These are phyloP conservation scores for Carex parvula DNA, from an alignment of 176 grass and related monocot genomes.

Conservation along the genomic window DNA sequence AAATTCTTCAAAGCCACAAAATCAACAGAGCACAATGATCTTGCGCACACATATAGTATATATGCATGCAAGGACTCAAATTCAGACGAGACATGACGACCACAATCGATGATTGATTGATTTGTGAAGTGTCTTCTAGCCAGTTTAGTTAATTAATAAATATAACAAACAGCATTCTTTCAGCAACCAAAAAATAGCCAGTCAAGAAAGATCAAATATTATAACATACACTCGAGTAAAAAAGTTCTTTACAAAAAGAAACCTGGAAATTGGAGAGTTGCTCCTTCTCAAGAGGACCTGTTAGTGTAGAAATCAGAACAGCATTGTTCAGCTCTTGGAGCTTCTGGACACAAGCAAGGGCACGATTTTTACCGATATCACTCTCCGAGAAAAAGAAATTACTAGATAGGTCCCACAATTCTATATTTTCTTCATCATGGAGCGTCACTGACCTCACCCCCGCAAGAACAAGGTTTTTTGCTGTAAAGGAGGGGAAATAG, in stretches of 20 bases:
- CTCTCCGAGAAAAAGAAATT: slow-evolving; percentile 51
- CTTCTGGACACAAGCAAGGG: slow-evolving; percentile 41
- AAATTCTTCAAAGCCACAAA: not conserved
- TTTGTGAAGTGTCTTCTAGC: not conserved
- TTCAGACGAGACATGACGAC: not conserved
- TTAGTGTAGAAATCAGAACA: slow-evolving; percentile 37
- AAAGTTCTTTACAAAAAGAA: not conserved
- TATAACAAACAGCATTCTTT: slow-evolving; percentile 9
- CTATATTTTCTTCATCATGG: slow-evolving; percentile 40
- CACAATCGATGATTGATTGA: not conserved
- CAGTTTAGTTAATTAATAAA: not conserved
- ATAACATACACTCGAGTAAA: not conserved
- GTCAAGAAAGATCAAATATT: not conserved
- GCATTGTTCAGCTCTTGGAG: slow-evolving; percentile 54
- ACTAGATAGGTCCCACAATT: slow-evolving; percentile 43
- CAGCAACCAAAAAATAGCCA: not conserved
- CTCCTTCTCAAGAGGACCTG: slow-evolving; percentile 31
- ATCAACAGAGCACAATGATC: not conserved
- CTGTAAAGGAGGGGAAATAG: slow-evolving; percentile 14
- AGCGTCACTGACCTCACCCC: slow-evolving; percentile 47
- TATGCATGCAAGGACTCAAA: not conserved
- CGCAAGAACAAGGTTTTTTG: slow-evolving; percentile 55
- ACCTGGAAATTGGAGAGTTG: slow-evolving; percentile 50
- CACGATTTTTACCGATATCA: slow-evolving; percentile 45
- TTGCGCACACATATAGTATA: not conserved